Evolutionary conservation across 805 yeast species (phyloP), one percentile per base, ranked within the genome.

Genomic region (Lipomyces japonicus): DNA sequence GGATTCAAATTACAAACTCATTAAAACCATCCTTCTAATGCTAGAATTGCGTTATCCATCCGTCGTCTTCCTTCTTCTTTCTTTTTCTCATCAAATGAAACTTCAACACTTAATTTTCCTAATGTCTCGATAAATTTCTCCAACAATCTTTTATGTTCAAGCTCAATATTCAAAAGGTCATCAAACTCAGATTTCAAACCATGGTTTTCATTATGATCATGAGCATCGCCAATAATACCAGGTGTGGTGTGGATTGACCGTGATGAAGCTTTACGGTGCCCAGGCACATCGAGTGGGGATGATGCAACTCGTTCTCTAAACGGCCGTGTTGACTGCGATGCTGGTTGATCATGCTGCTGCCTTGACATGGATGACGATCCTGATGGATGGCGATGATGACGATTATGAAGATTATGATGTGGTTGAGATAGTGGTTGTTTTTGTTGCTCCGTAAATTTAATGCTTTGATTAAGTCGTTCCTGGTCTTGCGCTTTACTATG

Each of bases 91-190:
- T 91, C 96, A 48, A 86, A 65, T 46, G 89, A 84, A 86, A 93
- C 88, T 63, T 89, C 96, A 46, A 90, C 87, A 2, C 95, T 88
- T 51, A 93, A 75, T 60, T 93, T 75, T 35, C 93, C 82, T 41
- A 91, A 72, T 1, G 95, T 82, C 62, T 89, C 95, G 2, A 91
- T 85, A 42, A 91, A 80, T 66, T 87, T 81, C 63, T 91, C 97
- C 38, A 91, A 72, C 36, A 90, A 73, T 44, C 42, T 62, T 65
- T 59, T 57, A 28, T 59, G 63, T 19, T 58, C 61, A 30, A 45
- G 14, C n/a, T 42, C 58, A 10, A 54, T 45, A 16, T 52, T 46
- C 14, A 51, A 38, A 4, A 54, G 26, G 21, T 47, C 47, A n/a
- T 46, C 52, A 30, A 54, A 51, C 19, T 46, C 44, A 3, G 44